Evolutionary conservation across 148 eudicot species (phyloP).

Genomic region (Polygonum maritimum): DNA sequence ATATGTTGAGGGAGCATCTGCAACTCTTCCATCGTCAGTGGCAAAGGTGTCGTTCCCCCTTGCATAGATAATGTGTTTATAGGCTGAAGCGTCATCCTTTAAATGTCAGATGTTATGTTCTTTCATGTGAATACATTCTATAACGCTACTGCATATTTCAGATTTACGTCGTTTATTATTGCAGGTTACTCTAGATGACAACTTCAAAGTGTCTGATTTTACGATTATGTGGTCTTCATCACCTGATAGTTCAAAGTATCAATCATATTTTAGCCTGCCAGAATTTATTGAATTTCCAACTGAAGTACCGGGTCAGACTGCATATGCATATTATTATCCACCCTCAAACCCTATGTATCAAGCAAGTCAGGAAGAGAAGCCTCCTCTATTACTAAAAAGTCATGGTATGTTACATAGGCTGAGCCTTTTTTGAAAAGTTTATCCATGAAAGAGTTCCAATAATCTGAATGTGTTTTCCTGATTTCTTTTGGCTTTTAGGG

Average conservation of each 20-base stretch:
- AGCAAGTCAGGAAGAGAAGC: constrained; percentile 64
- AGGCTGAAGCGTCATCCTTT: not conserved
- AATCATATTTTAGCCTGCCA: constrained; percentile 67
- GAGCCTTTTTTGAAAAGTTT: not conserved
- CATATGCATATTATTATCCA: constrained; percentile 90
- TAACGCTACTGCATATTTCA: not conserved
- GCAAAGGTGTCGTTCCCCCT: constrained; percentile 52
- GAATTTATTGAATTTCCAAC: constrained; percentile 92
- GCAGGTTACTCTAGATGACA: constrained; percentile 69
- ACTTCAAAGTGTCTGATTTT: constrained; percentile 49
- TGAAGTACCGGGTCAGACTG: constrained; percentile 70
- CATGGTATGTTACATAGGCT: constrained; percentile 51
- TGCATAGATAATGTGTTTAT: not conserved
- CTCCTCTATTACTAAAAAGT: constrained; percentile 80
- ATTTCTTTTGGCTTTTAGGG: not conserved
- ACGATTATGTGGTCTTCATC: constrained; percentile 76
- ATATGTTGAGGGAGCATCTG: constrained; percentile 86
- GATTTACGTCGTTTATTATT: not conserved
- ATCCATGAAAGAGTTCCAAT: not conserved
- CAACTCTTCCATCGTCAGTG: constrained; percentile 63
- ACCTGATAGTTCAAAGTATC: constrained; percentile 46
- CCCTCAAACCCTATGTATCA: constrained; percentile 72
- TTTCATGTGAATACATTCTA: not conserved
- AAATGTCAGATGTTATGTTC: not conserved
- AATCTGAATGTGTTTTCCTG: not conserved